phyloP scores from a whole-genome alignment of 116 monocot genomes.

The Cymodocea nodosa region DNA sequence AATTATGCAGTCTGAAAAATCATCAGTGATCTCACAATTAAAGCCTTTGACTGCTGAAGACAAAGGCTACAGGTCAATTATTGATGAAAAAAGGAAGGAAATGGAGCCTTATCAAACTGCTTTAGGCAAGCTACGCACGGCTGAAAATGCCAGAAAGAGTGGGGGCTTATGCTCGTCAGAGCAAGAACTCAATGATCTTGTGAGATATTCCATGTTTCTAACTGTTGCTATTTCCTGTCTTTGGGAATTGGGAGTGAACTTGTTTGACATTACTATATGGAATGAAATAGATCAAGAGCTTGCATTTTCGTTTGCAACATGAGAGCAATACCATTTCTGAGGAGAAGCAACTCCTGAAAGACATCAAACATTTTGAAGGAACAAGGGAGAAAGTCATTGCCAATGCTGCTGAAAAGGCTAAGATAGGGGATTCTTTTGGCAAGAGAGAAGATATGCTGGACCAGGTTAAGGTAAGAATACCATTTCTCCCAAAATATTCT shows the following conservation, averaged over 20 bases:
- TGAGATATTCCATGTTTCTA: conserved; percentile 13
- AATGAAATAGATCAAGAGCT: conserved; percentile 55
- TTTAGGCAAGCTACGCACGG: conserved; percentile 48
- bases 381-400: conserved; percentile 78
- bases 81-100: conserved; percentile 65
- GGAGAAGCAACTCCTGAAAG: conserved; percentile 84
- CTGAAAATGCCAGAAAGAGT: conserved; percentile 51
- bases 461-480: conserved; percentile 68
- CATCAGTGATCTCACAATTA: conserved; percentile 53
- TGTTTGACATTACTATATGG: conserved; percentile 1
- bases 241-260: neutral
- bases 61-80: conserved; percentile 25
- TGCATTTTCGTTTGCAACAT: conserved; percentile 80
- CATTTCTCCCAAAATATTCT: neutral
- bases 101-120: conserved; percentile 76
- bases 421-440: conserved; percentile 59
- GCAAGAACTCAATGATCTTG: conserved; percentile 70
- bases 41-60: conserved; percentile 68
- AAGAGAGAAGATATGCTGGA: conserved; percentile 61
- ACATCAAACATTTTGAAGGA: conserved; percentile 82
- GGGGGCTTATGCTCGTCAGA: conserved; percentile 87
- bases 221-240: conserved; percentile 3
- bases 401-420: conserved; percentile 43
- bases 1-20: conserved; percentile 68
- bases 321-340: conserved; percentile 76